These are phyloP conservation scores for Tetracladium maxilliforme DNA, from an alignment of 2,329 filamentous ascomycete species.

Conservation along the genomic window DNA sequence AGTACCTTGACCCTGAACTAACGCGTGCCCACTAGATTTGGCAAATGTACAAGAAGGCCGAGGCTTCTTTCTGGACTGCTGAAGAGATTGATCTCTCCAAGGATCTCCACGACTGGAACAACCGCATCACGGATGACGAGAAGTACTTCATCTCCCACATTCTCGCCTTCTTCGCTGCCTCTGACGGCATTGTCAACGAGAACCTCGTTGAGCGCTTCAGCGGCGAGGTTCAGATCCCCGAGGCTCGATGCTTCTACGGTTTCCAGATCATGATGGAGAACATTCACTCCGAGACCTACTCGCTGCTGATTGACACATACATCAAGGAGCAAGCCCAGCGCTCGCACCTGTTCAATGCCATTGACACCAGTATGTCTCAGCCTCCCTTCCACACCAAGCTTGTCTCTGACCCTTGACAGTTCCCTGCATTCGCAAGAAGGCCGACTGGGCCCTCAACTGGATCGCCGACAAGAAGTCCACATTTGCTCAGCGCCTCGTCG, in stretches of 20 bases:
- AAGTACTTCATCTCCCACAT: conserved; percentile 98
- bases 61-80: conserved; percentile 99
- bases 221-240: conserved; percentile 88
- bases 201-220: conserved; percentile 98
- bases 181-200: conserved; percentile 98
- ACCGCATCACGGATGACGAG: conserved; percentile 91
- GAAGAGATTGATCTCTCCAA: conserved; percentile 99
- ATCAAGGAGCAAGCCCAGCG: conserved; percentile 96
- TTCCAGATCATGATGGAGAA: conserved; percentile 99
- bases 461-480: conserved; percentile 88
- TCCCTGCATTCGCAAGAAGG: conserved; percentile 96
- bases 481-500: conserved; percentile 88
- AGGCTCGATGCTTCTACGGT: conserved; percentile 98
- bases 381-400: not conserved
- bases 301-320: conserved; percentile 95
- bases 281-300: conserved; percentile 99
- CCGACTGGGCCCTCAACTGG: conserved; percentile 93
- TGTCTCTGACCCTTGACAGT: conserved; percentile 33
- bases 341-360: conserved; percentile 91
- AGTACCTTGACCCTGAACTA: conserved; percentile 31
- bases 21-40: conserved; percentile 57
- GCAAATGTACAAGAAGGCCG: conserved; percentile 99
- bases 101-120: conserved; percentile 98
- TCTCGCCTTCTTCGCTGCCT: conserved; percentile 96
- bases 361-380: conserved; percentile 71